Conservation (phyloP, 495 filamentous ascomycete species). For the Xylaria intraflava region DNA sequence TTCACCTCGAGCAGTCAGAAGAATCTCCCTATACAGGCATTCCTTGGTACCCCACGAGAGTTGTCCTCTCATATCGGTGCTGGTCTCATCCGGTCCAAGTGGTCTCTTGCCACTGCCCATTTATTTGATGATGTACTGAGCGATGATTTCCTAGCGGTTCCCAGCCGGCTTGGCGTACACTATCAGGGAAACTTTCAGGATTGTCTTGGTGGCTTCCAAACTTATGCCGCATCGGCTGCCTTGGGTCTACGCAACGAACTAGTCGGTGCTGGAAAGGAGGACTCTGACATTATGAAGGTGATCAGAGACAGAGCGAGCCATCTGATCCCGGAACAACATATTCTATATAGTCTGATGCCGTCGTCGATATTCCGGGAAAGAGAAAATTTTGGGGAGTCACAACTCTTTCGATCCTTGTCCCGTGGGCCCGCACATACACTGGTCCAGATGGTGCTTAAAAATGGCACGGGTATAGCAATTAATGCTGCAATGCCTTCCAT, state of each 20-base stretch:
- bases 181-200: constrained; percentile 97
- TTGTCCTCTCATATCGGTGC: constrained; percentile 74
- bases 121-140: constrained; percentile 82
- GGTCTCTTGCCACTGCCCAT: constrained; percentile 85
- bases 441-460: constrained; percentile 62
- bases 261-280: constrained; percentile 84
- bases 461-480: constrained; percentile 71
- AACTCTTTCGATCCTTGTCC: constrained; percentile 69
- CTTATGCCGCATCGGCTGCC: constrained; percentile 88
- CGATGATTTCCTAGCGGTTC: constrained; percentile 86
- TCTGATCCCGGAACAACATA: constrained; percentile 71
- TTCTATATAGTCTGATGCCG: constrained; percentile 81
- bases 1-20: constrained; percentile 50
- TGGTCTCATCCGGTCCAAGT: constrained; percentile 67
- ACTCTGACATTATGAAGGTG: constrained; percentile 82
- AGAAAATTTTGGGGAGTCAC: constrained; percentile 64
- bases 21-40: constrained; percentile 72
- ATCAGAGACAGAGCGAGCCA: constrained; percentile 75
- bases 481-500: constrained; percentile 84
- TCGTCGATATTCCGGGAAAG: constrained; percentile 70
- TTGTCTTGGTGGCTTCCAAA: constrained; percentile 91
- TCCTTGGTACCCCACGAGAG: constrained; percentile 88
- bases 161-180: constrained; percentile 78
- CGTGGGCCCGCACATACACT: constrained; percentile 65
- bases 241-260: constrained; percentile 87